Evolutionary conservation across 805 yeast genomes (phyloP), one percentile per base, ranked within the genome.

Genomic region (Schwanniomyces polymorphus): DNA sequence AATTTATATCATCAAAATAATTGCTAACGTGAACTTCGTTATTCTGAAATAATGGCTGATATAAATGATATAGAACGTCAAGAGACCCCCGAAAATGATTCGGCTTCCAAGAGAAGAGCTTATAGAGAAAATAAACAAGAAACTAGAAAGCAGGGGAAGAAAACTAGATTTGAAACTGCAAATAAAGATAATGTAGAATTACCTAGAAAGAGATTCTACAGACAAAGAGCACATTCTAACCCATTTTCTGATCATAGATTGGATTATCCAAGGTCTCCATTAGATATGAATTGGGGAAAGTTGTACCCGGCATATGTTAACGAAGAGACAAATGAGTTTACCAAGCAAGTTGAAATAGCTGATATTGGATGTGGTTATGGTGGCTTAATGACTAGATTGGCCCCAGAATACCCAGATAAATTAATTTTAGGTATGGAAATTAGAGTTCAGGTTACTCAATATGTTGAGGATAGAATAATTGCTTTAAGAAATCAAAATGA

Each of bases 291-390:
- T 63, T 94, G 99, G 99, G 61, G 77, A 1, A 79, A 74, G 58
- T 70, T 86, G 44, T 92, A 84, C 58, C 97, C 97, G 4, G 72
- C 76, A 16, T 83, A 63, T 57, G 67, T 65, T 45, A 78, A 78
- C 57, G 71, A 68, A 37, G 59, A 59, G 2, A 65, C 72, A 1
- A 67, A 74, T 4, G 52, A 70, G 43, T 68, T 82, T 74, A 64
- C 70, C 10, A 72, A 76, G 42, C 58, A 75, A 23, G 96, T 91
- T 17, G 91, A 88, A 46, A 86, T 94, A 44, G 98, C 98, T 4
- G 99, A 94, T 64, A 81, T 94, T 49, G 99, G 99, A 7, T 94
- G 99, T 71, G 99, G 99, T 1, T 94, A 88, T 65, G 99, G 99
- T 45, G 99, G 99, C 0, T 75, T 94, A 48, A 65, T 89, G 56